Percentiles rank a stretch among this genome's conserved stretches.
Conservation (phyloP, 2,329 filamentous ascomycete species). For the Diaporthe capsici region DNA sequence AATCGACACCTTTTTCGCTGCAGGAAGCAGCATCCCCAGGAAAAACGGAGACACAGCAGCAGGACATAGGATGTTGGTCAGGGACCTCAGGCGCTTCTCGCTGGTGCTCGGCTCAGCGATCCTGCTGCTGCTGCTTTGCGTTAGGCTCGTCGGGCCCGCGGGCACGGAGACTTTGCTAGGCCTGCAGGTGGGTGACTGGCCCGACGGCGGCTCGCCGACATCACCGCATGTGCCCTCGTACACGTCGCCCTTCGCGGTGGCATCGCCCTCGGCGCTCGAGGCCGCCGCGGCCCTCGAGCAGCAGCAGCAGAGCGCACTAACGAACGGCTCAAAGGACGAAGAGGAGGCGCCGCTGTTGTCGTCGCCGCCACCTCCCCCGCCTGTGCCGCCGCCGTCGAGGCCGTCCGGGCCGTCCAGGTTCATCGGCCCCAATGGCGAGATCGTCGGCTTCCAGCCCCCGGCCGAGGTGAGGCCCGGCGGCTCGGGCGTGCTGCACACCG, state of each 20-base stretch:
- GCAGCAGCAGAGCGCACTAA: constrained; percentile 12
- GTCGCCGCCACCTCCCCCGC: neutral
- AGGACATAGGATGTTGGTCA: neutral
- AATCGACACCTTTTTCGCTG: neutral
- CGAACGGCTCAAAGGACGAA: neutral
- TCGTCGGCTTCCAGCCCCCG: constrained; percentile 30
- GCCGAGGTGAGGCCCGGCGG: constrained; percentile 21
- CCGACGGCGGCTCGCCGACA: constrained; percentile 11
- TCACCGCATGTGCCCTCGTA: constrained; percentile 3
- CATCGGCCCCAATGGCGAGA: constrained; percentile 31
- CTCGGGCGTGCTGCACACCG: constrained; percentile 47
- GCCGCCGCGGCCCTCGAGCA: neutral
- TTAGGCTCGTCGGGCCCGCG: constrained; percentile 30
- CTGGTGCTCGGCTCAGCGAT: constrained; percentile 26
- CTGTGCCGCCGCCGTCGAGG: neutral
- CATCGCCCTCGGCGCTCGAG: neutral
- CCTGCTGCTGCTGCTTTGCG: constrained; percentile 29
- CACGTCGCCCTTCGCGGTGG: constrained; percentile 19
- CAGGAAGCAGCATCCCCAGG: neutral
- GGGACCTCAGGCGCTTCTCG: constrained; percentile 26
- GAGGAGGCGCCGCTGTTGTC: neutral
- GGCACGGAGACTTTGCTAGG: constrained; percentile 11
- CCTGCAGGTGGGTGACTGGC: constrained; percentile 28
- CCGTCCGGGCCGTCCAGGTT: constrained; percentile 6
- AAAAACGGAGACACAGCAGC: neutral